Conservation (phyloP, 2,329 filamentous ascomycete genomes). For the Claviceps fusiformis region DNA sequence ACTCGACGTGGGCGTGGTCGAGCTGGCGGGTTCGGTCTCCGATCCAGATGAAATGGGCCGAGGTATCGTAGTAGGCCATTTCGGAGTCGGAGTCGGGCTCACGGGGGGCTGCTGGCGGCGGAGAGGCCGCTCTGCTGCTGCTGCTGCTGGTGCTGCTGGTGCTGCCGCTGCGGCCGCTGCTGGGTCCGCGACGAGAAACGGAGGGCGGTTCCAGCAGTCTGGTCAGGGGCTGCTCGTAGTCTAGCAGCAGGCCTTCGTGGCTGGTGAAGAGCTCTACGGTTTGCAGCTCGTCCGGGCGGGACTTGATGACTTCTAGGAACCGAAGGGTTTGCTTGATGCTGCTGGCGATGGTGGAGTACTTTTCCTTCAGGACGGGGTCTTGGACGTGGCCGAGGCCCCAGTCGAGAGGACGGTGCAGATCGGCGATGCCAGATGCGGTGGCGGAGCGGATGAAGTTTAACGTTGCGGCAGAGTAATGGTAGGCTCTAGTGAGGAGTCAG, state of each 20-base stretch:
- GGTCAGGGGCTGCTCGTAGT: conserved; percentile 86
- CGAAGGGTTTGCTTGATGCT: conserved; percentile 83
- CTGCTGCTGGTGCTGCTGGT: background rate
- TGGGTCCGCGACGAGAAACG: background rate
- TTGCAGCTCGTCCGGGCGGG: conserved; percentile 69
- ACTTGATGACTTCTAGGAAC: conserved; percentile 89
- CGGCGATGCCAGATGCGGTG: conserved; percentile 76
- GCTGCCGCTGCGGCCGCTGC: background rate
- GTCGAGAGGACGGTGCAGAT: conserved; percentile 84
- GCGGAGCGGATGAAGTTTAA: conserved; percentile 84
- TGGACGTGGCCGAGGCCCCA: conserved; percentile 89
- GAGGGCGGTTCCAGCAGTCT: conserved; percentile 56
- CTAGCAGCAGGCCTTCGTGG: conserved; percentile 84
- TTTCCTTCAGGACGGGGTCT: conserved; percentile 67
- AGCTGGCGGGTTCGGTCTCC: conserved; percentile 91
- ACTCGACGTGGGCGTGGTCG: conserved; percentile 88
- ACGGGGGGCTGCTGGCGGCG: conserved; percentile 13
- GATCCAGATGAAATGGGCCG: conserved; percentile 96
- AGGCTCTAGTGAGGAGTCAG: conserved; percentile 44
- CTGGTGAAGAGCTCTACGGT: conserved; percentile 93
- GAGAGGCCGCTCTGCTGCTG: conserved; percentile 26
- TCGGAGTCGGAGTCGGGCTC: background rate
- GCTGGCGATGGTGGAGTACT: conserved; percentile 72
- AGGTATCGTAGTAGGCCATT: conserved; percentile 84
- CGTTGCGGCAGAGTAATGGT: conserved; percentile 90